phyloP scores from a whole-genome alignment of 345 rosid genomes.

The Brassica cretica region DNA sequence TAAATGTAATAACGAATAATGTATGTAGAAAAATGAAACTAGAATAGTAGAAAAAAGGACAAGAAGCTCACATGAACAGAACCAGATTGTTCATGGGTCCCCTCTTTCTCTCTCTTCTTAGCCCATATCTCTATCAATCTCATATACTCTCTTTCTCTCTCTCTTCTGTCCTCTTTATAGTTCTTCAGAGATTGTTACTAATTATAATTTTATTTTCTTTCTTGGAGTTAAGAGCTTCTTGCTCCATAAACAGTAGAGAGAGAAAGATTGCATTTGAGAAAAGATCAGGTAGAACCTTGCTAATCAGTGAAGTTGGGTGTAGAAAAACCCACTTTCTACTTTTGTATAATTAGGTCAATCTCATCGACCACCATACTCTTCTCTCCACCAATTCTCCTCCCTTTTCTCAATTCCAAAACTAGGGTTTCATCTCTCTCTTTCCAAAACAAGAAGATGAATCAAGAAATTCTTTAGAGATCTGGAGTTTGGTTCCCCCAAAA shows the following conservation, averaged over 20 bases:
- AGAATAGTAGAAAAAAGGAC: conserved; percentile 41
- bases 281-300: conserved; percentile 21
- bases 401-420: conserved; percentile 14
- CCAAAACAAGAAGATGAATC: conserved; percentile 46
- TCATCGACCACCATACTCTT: conserved; percentile 35
- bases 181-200: conserved; percentile 28
- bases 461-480: conserved; percentile 25
- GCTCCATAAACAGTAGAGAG: conserved; percentile 28
- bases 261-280: conserved; percentile 8
- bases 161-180: not conserved
- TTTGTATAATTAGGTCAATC: conserved; percentile 46
- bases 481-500: not conserved
- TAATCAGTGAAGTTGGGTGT: conserved; percentile 42
- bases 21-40: conserved; percentile 27
- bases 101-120: conserved; percentile 4
- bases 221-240: conserved; percentile 19
- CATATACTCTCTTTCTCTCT: not conserved
- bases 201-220: conserved; percentile 8
- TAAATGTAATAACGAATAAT: conserved; percentile 22
- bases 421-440: conserved; percentile 33
- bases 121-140: conserved; percentile 39
- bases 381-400: conserved; percentile 17
- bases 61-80: conserved; percentile 47
- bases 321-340: conserved; percentile 28
- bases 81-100: conserved; percentile 45